These are phyloP conservation scores for Ustilago trichophora DNA, from an alignment of 1,284 basidiomycete species.

Conservation along the genomic window DNA sequence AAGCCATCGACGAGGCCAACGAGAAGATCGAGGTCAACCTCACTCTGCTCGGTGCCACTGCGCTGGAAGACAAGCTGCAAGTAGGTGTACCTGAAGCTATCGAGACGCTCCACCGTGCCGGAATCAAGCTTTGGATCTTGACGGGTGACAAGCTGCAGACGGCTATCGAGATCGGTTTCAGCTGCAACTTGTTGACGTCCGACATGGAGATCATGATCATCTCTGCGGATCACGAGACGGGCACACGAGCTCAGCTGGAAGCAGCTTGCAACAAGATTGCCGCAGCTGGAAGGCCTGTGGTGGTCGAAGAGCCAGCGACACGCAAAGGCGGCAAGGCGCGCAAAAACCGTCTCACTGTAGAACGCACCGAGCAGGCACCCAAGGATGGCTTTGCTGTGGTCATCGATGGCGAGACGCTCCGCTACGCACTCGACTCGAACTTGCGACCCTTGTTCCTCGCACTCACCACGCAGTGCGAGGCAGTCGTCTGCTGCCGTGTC, in stretches of 20 bases:
- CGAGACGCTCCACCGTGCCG: constrained; percentile 86
- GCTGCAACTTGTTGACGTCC: constrained; percentile 50
- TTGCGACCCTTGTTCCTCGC: constrained; percentile 88
- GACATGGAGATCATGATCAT: constrained; percentile 89
- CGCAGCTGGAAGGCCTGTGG: constrained; percentile 75
- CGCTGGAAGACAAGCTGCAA: constrained; percentile 95
- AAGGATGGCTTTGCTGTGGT: constrained; percentile 83
- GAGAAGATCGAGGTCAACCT: constrained; percentile 85
- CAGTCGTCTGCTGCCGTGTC: constrained; percentile 95
- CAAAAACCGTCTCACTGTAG: constrained; percentile 45
- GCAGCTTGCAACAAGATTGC: constrained; percentile 93
- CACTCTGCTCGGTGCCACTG: constrained; percentile 88
- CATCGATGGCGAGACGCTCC: constrained; percentile 92
- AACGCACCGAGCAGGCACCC: constrained; percentile 41
- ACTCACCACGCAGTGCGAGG: constrained; percentile 92
- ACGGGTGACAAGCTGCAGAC: constrained; percentile 97
- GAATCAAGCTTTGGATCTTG: constrained; percentile 96
- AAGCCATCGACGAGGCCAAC: constrained; percentile 86
- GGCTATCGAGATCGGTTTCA: constrained; percentile 86
- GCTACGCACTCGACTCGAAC: constrained; percentile 79
- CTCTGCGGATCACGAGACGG: constrained; percentile 80
- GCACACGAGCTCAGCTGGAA: constrained; percentile 85
- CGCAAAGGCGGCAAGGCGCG: constrained; percentile 39
- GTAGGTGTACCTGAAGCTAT: constrained; percentile 96
- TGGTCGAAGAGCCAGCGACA: constrained; percentile 40